Conservation (phyloP, 495 filamentous ascomycete species). For the Aspergillus campestris region DNA sequence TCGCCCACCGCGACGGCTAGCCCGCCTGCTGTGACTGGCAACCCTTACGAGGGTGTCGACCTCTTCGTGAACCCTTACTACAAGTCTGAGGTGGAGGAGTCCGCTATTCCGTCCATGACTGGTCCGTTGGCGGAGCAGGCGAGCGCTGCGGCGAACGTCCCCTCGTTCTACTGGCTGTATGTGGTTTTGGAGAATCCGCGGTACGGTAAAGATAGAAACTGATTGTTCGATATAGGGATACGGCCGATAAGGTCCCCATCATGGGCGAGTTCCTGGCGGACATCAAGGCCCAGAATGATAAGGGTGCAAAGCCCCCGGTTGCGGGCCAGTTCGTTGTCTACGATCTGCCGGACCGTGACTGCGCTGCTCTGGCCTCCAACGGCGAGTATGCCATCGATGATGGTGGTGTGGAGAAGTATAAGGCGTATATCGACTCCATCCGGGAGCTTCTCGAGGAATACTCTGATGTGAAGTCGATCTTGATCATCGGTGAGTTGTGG, state of each 20-base stretch:
- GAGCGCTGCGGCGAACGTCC: conserved; percentile 51
- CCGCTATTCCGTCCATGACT: conserved; percentile 43
- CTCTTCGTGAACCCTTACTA: conserved; percentile 52
- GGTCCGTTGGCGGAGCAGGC: conserved; percentile 28
- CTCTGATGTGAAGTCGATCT: conserved; percentile 23
- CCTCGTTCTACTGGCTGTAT: conserved; percentile 65
- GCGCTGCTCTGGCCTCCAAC: conserved; percentile 68
- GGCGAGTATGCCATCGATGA: conserved; percentile 62
- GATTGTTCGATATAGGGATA: conserved; percentile 31
- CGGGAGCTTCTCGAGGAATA: conserved; percentile 16
- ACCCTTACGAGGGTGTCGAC: conserved; percentile 46
- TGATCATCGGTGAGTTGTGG: conserved; percentile 49
- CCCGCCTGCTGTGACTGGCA: conserved; percentile 35
- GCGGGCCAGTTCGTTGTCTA: conserved; percentile 60
- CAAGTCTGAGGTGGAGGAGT: conserved; percentile 42
- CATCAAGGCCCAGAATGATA: conserved; percentile 46
- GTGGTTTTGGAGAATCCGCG: conserved; percentile 4
- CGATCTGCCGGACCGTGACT: conserved; percentile 71
- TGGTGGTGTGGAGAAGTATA: conserved; percentile 51
- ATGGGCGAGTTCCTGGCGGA: conserved; percentile 49
- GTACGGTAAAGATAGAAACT: not conserved
- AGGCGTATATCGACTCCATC: conserved; percentile 61
- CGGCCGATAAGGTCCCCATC: conserved; percentile 49
- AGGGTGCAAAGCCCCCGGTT: conserved; percentile 40
- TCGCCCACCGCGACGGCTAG: conserved; percentile 7